These are phyloP conservation scores for Bauhinia variegata DNA, from an alignment of 306 rosid species.

Conservation along the genomic window DNA sequence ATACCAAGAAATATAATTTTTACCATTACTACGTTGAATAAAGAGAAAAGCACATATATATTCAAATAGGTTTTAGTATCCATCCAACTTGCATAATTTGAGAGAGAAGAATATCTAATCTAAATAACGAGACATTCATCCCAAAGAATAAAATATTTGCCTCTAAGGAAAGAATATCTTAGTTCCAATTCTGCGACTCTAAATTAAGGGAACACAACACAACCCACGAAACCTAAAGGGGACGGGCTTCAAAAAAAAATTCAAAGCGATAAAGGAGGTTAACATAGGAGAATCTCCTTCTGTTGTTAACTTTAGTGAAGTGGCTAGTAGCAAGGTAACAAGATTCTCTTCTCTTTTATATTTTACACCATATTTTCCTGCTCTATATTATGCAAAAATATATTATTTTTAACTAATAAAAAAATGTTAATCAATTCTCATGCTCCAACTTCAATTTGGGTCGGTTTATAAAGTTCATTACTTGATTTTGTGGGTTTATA, in stretches of 20 bases:
- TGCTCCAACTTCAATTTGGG: not conserved
- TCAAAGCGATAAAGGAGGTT: constrained; percentile 66
- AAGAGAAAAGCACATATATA: constrained; percentile 76
- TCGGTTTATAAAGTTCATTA: not conserved
- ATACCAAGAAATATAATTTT: constrained; percentile 52
- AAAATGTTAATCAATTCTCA: no score
- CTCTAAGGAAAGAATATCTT: constrained; percentile 89
- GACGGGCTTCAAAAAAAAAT: constrained; percentile 41
- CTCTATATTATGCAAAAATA: no score
- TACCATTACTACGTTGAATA: constrained; percentile 49
- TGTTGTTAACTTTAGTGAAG: constrained; percentile 87
- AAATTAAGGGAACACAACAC: constrained; percentile 88
- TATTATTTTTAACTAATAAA: no score
- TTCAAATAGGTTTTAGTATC: constrained; percentile 85
- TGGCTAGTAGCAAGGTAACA: constrained; percentile 96
- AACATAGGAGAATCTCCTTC: constrained; percentile 70
- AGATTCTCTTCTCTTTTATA: no score
- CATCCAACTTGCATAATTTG: constrained; percentile 70
- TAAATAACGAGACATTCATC: constrained; percentile 67
- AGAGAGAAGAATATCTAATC: constrained; percentile 74
- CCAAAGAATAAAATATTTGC: constrained; percentile 64
- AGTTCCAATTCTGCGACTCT: constrained; percentile 91
- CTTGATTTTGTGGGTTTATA: not conserved
- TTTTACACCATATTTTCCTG: no score
- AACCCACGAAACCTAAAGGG: constrained; percentile 72